Conservation (phyloP, 805 yeast species). For the Lipomyces spencermartinsiae region DNA sequence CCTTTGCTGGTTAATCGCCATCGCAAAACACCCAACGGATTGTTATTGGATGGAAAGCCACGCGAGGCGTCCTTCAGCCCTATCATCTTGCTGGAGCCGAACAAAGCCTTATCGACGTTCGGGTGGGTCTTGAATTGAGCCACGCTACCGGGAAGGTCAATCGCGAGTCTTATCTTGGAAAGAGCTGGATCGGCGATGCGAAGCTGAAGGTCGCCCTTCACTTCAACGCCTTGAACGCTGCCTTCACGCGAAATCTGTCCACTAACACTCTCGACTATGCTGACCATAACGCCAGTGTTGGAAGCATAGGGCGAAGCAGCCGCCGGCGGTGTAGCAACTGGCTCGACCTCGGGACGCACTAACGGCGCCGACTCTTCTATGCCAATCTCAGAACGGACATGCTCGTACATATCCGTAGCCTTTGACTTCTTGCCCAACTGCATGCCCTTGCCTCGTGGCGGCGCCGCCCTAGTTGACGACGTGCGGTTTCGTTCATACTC, state of each 20-base stretch:
- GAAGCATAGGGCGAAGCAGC: slow-evolving; percentile 22
- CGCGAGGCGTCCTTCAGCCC: slow-evolving; percentile 78
- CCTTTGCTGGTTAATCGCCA: slow-evolving; percentile 79
- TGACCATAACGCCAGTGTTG: slow-evolving; percentile 81
- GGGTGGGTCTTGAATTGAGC: slow-evolving; percentile 93
- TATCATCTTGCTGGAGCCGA: slow-evolving; percentile 62
- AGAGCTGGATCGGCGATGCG: slow-evolving; percentile 79
- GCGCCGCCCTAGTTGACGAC: slow-evolving; percentile 38
- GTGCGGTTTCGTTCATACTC: slow-evolving; percentile 32
- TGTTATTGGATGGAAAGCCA: slow-evolving; percentile 90
- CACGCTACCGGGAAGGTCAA: slow-evolving; percentile 53
- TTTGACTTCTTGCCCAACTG: slow-evolving; percentile 70
- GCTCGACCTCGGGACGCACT: slow-evolving; percentile 41
- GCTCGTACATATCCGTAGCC: slow-evolving; percentile 43
- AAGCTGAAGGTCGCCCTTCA: slow-evolving; percentile 89
- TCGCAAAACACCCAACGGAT: slow-evolving; percentile 87
- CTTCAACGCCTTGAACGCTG: slow-evolving; percentile 60
- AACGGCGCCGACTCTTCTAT: slow-evolving; percentile 40
- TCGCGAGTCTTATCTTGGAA: slow-evolving; percentile 67
- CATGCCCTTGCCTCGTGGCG: slow-evolving; percentile 71
- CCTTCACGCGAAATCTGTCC: slow-evolving; percentile 89
- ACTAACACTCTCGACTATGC: slow-evolving; percentile 75
- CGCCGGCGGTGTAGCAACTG: slow-evolving; percentile 24
- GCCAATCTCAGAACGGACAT: slow-evolving; percentile 46
- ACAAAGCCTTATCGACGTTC: slow-evolving; percentile 81